These are phyloP conservation scores for Syzygium aqueum DNA, from an alignment of 345 rosid genomes.

Conservation along the genomic window DNA sequence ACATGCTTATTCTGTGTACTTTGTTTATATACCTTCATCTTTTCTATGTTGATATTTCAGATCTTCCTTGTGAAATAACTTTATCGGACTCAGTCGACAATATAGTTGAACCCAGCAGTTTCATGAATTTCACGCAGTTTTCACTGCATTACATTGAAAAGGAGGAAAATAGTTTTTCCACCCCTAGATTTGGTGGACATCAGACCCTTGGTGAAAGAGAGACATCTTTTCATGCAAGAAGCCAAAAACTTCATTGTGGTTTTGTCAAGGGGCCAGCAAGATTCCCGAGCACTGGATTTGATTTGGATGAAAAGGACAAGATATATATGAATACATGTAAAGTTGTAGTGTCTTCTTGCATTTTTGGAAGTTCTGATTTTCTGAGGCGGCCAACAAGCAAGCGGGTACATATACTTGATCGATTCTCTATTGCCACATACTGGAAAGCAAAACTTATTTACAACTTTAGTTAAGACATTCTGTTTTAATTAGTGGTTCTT, in stretches of 20 bases:
- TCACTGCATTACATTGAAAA: conserved; percentile 42
- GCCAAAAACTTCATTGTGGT: conserved; percentile 83
- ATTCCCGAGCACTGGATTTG: conserved; percentile 44
- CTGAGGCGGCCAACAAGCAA: conserved; percentile 74
- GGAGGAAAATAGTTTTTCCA: conserved; percentile 21
- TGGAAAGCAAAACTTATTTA: not conserved
- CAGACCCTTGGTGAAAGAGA: conserved; percentile 74
- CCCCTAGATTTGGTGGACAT: conserved; percentile 78
- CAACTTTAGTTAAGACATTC: not conserved
- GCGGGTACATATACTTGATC: conserved; percentile 27
- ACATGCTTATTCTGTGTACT: not conserved
- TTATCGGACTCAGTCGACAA: conserved; percentile 40
- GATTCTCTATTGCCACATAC: not conserved
- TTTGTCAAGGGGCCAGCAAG: conserved; percentile 54
- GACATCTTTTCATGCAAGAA: conserved; percentile 45
- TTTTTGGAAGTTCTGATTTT: conserved; percentile 90
- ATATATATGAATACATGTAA: conserved; percentile 63
- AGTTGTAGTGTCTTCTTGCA: conserved; percentile 86
- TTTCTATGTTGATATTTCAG: conserved; percentile 23
- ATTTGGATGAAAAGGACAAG: conserved; percentile 55
- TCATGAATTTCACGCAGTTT: conserved; percentile 42
- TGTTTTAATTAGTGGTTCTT: not conserved
- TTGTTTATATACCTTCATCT: not conserved
- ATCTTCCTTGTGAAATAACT: conserved; percentile 58
- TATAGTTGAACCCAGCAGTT: conserved; percentile 40